A percentile compares a stretch with the other conserved stretches of the same genome.
These are phyloP conservation scores for apple (Malus domestica) DNA, from an alignment of 306 rosid species.

Conservation along the genomic window ASM211411v1 NC_041803.1:22945501-22946000, in stretches of 20 bases:
- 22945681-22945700: conserved; percentile 64
- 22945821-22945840: conserved; percentile 81
- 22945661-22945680: conserved; percentile 70
- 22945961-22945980: neutral
- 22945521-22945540: conserved; percentile 1
- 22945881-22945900: conserved; percentile 93
- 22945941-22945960: neutral
- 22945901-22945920: conserved; percentile 99
- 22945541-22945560: conserved; percentile 68
- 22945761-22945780: conserved; percentile 86
- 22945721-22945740: conserved; percentile 64
- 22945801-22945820: conserved; percentile 94
- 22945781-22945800: conserved; percentile 94
- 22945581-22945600: conserved; percentile 72
- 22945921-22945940: conserved; percentile 28
- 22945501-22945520: neutral
- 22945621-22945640: conserved; percentile 68
- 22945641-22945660: conserved; percentile 66
- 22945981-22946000: neutral
- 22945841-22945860: conserved; percentile 87
- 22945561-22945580: conserved; percentile 93
- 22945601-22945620: conserved; percentile 85
- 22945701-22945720: conserved; percentile 48
- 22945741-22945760: conserved; percentile 60
- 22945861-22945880: conserved; percentile 87